phyloP scores from a whole-genome alignment of 2,329 filamentous ascomycete species.

The Lithohypha guttulata region DNA sequence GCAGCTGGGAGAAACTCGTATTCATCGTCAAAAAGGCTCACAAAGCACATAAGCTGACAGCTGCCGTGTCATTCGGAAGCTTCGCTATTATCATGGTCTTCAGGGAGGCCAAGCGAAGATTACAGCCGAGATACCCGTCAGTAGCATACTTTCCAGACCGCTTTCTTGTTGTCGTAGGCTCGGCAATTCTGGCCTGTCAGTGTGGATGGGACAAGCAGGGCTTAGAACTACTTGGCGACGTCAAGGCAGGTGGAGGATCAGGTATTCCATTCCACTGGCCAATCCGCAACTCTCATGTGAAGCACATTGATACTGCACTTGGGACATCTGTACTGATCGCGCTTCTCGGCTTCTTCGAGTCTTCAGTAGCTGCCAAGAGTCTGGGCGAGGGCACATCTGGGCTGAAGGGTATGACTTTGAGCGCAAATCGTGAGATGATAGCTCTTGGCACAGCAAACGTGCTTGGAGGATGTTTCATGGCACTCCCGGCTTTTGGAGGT shows the following conservation, averaged over 20 bases:
- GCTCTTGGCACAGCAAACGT: constrained; percentile 84
- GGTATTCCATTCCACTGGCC: constrained; percentile 79
- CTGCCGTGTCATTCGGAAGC: constrained; percentile 63
- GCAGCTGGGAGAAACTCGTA: constrained; percentile 70
- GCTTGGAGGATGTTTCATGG: constrained; percentile 84
- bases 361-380: constrained; percentile 88
- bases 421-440: constrained; percentile 85
- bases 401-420: constrained; percentile 70
- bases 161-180: constrained; percentile 76
- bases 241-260: constrained; percentile 58
- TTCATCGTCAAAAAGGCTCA: constrained; percentile 62
- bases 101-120: constrained; percentile 64
- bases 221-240: constrained; percentile 70
- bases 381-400: constrained; percentile 55
- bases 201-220: constrained; percentile 71
- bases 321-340: constrained; percentile 88
- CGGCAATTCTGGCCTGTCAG: constrained; percentile 65
- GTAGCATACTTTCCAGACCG: constrained; percentile 88
- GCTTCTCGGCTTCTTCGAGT: constrained; percentile 95
- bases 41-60: constrained; percentile 63
- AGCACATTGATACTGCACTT: constrained; percentile 74
- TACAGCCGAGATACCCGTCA: constrained; percentile 67
- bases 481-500: constrained; percentile 85
- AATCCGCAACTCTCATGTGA: constrained; percentile 64
- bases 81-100: constrained; percentile 87